A percentile compares a stretch with the other conserved stretches of the same genome.
phyloP scores from a whole-genome alignment of 2,329 filamentous ascomycete species.

The Hymenoscyphus scutula region DNA sequence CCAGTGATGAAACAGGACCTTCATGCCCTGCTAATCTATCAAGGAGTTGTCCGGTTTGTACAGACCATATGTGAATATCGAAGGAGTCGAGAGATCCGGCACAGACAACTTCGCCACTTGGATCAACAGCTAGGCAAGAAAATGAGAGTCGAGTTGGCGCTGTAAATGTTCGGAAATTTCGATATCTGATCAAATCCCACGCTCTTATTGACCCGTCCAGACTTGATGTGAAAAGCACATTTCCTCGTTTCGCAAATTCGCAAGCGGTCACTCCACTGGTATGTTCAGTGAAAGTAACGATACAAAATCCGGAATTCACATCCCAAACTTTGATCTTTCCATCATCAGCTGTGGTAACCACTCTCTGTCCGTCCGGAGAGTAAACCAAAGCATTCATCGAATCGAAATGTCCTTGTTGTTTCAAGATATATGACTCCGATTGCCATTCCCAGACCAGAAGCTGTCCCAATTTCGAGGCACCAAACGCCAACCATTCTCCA shows the following conservation, averaged over 20 bases:
- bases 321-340: slow-evolving; percentile 99
- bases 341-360: slow-evolving; percentile 92
- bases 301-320: slow-evolving; percentile 91
- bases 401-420: slow-evolving; percentile 97
- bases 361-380: slow-evolving; percentile 87
- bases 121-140: slow-evolving; percentile 92
- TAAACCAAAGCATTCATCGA: slow-evolving; percentile 92
- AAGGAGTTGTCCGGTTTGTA: slow-evolving; percentile 92
- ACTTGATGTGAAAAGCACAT: slow-evolving; percentile 92
- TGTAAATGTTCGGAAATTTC: slow-evolving; percentile 97
- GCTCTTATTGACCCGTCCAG: slow-evolving; percentile 91
- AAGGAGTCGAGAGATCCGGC: slow-evolving; percentile 95
- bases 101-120: slow-evolving; percentile 92
- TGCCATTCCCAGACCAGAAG: slow-evolving; percentile 99
- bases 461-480: slow-evolving; percentile 90
- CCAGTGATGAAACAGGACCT: slow-evolving; percentile 83
- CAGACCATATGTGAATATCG: slow-evolving; percentile 97
- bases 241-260: slow-evolving; percentile 92
- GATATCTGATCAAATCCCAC: slow-evolving; percentile 93
- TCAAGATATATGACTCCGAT: slow-evolving; percentile 96
- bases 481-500: slow-evolving; percentile 96
- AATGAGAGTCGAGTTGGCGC: slow-evolving; percentile 89
- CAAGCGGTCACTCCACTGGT: slow-evolving; percentile 91
- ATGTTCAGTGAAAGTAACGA: slow-evolving; percentile 97
- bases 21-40: slow-evolving; percentile 91